These are phyloP conservation scores for Globisporangium iwayamae DNA, from an alignment of 352 stramenopile species.

Conservation along the genomic window DNA sequence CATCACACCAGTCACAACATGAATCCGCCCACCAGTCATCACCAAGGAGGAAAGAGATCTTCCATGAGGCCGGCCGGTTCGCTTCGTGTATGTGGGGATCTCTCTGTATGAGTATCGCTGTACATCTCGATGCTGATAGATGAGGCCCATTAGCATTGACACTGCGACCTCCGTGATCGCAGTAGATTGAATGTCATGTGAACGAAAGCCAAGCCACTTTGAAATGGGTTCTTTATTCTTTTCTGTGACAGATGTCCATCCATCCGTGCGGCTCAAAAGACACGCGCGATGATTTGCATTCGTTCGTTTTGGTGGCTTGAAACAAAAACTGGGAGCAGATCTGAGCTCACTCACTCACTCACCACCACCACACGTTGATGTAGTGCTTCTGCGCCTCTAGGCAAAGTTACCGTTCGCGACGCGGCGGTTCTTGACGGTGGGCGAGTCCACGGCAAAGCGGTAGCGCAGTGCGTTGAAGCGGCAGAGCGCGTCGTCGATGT, in stretches of 20 bases:
- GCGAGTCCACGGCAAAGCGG: slow-evolving; percentile 40
- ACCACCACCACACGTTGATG: neutral
- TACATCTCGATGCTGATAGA: neutral
- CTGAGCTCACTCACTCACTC: neutral
- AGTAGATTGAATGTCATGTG: neutral
- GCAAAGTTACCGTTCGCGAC: slow-evolving; percentile 73
- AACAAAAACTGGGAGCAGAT: neutral
- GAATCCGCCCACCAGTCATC: neutral
- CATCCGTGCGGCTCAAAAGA: slow-evolving; percentile 3
- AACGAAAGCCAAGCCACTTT: neutral
- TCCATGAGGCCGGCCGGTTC: neutral
- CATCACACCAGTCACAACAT: neutral
- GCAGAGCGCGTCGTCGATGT: slow-evolving; percentile 85
- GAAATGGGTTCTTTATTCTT: slow-evolving; percentile 7
- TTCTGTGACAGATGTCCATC: slow-evolving; percentile 4
- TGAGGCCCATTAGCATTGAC: neutral
- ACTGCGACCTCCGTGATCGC: neutral
- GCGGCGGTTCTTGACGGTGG: slow-evolving; percentile 55
- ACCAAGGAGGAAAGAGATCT: neutral
- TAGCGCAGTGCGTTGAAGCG: slow-evolving; percentile 75
- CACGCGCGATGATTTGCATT: slow-evolving; percentile 3
- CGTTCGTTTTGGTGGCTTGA: neutral
- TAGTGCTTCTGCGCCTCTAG: slow-evolving; percentile 17
- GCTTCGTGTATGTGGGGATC: neutral
- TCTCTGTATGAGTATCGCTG: neutral